Evolutionary conservation across 345 rosid genomes (phyloP).

Genomic region (Rhizophora apiculata): DNA sequence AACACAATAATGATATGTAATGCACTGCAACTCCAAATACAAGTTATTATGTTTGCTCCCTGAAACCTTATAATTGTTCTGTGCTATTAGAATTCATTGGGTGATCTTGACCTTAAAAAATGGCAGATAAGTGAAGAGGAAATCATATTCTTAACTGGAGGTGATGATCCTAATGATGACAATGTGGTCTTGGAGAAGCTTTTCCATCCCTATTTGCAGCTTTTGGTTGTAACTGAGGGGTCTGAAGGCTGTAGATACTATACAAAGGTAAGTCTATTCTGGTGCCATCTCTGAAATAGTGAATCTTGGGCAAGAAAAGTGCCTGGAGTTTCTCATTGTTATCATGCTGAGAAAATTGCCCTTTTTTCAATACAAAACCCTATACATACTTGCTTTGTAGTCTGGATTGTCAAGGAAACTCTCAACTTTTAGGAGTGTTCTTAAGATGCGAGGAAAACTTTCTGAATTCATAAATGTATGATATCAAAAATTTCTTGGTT

Average conservation of each 20-base stretch:
- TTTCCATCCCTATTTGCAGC: conserved; percentile 75
- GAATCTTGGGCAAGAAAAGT: too few species aligned
- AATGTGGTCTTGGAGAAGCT: conserved; percentile 45
- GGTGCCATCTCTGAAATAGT: neutral
- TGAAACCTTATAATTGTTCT: too few species aligned
- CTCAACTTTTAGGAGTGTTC: too few species aligned
- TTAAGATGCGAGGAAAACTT: neutral
- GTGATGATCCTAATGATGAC: conserved; percentile 33
- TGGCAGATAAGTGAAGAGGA: conserved; percentile 91
- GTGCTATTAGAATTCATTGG: neutral
- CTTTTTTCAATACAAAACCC: too few species aligned
- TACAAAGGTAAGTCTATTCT: conserved; percentile 53
- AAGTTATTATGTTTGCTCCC: too few species aligned
- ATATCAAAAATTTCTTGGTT: neutral
- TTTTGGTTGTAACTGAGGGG: conserved; percentile 90
- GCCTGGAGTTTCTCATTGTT: too few species aligned
- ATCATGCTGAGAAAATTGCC: too few species aligned
- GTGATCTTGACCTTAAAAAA: neutral
- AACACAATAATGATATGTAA: neutral
- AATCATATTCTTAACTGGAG: conserved; percentile 55
- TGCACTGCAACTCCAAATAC: too few species aligned
- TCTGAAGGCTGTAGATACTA: conserved; percentile 89
- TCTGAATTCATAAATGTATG: neutral
- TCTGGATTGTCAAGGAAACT: too few species aligned
- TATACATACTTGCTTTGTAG: too few species aligned